Percentiles rank a stretch among this genome's conserved stretches.
These are phyloP conservation scores for Trichocladium antarcticum DNA, from an alignment of 495 filamentous ascomycete genomes.

Conservation along the genomic window DNA sequence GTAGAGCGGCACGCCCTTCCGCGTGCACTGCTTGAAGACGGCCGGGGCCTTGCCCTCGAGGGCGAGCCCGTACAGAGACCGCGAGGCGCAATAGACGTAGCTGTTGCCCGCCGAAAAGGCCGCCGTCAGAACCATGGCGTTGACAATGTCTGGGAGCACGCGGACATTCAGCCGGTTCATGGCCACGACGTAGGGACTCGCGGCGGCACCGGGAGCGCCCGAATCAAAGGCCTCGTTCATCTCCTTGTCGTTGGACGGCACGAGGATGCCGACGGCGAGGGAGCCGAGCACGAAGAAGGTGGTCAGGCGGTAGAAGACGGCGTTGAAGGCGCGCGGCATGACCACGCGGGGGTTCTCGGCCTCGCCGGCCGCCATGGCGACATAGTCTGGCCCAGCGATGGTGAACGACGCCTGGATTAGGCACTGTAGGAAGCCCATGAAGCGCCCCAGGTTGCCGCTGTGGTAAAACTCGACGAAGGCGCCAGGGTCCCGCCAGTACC, in stretches of 20 bases:
- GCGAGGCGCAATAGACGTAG: conserved; percentile 71
- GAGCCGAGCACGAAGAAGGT: conserved; percentile 66
- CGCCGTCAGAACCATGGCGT: conserved; percentile 62
- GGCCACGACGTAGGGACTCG: conserved; percentile 79
- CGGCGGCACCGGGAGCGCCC: conserved; percentile 48
- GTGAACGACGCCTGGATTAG: conserved; percentile 71
- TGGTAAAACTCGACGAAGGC: conserved; percentile 53
- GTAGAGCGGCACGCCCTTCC: conserved; percentile 49
- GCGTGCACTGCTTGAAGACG: conserved; percentile 52
- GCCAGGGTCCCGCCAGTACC: conserved; percentile 63
- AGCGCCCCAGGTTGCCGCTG: conserved; percentile 51
- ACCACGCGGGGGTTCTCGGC: conserved; percentile 55
- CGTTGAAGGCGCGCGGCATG: conserved; percentile 62
- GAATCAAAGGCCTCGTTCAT: conserved; percentile 44
- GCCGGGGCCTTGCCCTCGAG: conserved; percentile 55
- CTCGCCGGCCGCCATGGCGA: conserved; percentile 67
- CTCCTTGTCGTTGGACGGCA: conserved; percentile 46
- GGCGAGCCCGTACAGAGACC: conserved; percentile 64
- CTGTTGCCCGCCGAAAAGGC: conserved; percentile 79
- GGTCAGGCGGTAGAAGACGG: conserved; percentile 63
- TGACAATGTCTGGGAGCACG: conserved; percentile 65
- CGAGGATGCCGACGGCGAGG: conserved; percentile 56
- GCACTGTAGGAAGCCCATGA: conserved; percentile 58
- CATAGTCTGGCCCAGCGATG: conserved; percentile 71
- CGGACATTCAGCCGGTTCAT: conserved; percentile 64